Conservation (phyloP, 169 alveolate genomes). For the Miamiensis avidus region DNA sequence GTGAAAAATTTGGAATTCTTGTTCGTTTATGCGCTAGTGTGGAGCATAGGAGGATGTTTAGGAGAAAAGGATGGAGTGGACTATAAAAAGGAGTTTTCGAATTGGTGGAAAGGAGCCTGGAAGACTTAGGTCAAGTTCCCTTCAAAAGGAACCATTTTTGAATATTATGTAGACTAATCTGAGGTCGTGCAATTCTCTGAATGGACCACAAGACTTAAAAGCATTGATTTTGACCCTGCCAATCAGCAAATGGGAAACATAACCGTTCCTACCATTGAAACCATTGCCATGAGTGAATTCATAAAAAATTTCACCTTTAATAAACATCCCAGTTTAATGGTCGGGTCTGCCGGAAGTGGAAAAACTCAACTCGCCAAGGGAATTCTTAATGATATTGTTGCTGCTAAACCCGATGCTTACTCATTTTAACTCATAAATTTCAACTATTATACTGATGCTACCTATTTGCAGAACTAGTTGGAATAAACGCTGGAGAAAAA, state of each 20-base stretch:
- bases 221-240: conserved; percentile 43
- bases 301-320: conserved; percentile 84
- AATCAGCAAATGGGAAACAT: conserved; percentile 76
- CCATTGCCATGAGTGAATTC: conserved; percentile 88
- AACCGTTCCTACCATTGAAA: conserved; percentile 91
- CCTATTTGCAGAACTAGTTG: conserved; percentile 87
- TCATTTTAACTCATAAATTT: conserved; percentile 85
- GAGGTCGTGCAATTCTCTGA: conserved; percentile 86
- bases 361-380: conserved; percentile 92
- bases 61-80: conserved; percentile 95
- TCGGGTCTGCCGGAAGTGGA: conserved; percentile 97
- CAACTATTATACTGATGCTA: conserved; percentile 94
- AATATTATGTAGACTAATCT: conserved; percentile 88
- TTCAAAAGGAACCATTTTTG: conserved; percentile 95
- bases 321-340: conserved; percentile 87
- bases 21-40: conserved; percentile 92
- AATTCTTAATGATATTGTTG: conserved; percentile 73
- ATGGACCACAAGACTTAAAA: conserved; percentile 78
- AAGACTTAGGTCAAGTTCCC: conserved; percentile 93
- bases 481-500: conserved; percentile 92
- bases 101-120: conserved; percentile 95
- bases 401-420: conserved; percentile 78
- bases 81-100: conserved; percentile 91
- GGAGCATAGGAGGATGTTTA: conserved; percentile 95
- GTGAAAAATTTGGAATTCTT: conserved; percentile 91